phyloP scores from a whole-genome alignment of 2,329 filamentous ascomycete genomes.

The Neonectria magnoliae region DNA sequence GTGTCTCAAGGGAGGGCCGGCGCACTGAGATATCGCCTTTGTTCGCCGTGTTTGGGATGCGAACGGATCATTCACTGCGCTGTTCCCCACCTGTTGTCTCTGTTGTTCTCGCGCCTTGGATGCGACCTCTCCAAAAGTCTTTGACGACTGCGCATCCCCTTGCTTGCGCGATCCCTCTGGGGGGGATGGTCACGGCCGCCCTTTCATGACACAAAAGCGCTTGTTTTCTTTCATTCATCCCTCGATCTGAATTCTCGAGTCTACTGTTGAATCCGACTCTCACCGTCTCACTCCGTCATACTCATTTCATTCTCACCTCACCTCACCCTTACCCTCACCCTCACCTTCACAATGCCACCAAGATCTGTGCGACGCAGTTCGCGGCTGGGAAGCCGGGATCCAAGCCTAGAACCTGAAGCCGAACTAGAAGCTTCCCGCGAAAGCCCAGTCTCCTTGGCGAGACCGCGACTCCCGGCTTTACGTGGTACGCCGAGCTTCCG shows the following conservation, averaged over 20 bases:
- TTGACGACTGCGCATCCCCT: constrained; percentile 6
- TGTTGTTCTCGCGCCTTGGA: constrained; percentile 15
- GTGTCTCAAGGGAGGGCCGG: constrained; percentile 31
- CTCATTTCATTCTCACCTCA: constrained; percentile 1
- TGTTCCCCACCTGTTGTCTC: constrained; percentile 14
- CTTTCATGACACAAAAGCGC: constrained; percentile 36
- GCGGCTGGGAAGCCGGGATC: constrained; percentile 26
- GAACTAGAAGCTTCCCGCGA: constrained; percentile 26
- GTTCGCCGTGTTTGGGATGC: constrained; percentile 12
- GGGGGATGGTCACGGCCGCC: constrained; percentile 14
- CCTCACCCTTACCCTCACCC: no score
- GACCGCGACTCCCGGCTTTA: constrained; percentile 38
- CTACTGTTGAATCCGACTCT: background rate
- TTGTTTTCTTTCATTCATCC: constrained; percentile 8
- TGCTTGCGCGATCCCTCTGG: constrained; percentile 8
- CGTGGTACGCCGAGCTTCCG: constrained; percentile 49
- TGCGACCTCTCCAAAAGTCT: constrained; percentile 26
- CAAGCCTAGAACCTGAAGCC: constrained; percentile 32
- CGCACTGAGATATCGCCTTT: constrained; percentile 22
- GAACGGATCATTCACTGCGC: constrained; percentile 16
- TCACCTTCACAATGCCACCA: constrained; percentile 36
- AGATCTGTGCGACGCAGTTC: constrained; percentile 32
- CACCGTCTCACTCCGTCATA: background rate
- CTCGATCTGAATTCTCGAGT: background rate
- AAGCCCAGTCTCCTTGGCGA: constrained; percentile 21